Evolutionary conservation across 805 yeast species (phyloP).

Genomic region (Grigorovia humatica): DNA sequence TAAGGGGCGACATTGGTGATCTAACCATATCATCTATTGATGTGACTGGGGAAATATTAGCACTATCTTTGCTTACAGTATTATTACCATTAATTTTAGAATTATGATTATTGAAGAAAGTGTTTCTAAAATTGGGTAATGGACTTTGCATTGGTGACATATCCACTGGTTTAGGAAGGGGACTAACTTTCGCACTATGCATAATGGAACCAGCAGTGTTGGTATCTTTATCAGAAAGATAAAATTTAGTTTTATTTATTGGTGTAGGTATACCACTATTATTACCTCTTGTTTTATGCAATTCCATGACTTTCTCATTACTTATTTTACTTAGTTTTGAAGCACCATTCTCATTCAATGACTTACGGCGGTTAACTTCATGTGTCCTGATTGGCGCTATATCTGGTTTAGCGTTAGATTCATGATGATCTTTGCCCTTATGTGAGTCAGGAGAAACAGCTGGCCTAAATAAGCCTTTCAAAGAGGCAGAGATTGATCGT

Average conservation of each 20-base stretch:
- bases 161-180: not conserved
- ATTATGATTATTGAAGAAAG: constrained; percentile 3
- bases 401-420: not conserved
- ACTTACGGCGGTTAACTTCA: not conserved
- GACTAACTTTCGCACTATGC: not conserved
- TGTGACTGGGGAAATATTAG: not conserved
- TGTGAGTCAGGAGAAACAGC: not conserved
- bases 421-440: not conserved
- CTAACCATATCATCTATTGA: not conserved
- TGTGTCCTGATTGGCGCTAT: not conserved
- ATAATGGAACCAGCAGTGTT: not conserved
- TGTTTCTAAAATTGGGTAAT: constrained; percentile 1
- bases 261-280: constrained; percentile 1
- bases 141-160: constrained; percentile 12
- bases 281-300: constrained; percentile 9
- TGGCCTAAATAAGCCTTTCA: constrained; percentile 19
- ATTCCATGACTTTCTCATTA: constrained; percentile 16
- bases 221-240: not conserved
- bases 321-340: constrained; percentile 6
- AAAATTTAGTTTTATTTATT: not conserved
- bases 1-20: constrained; percentile 1
- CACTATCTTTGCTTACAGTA: not conserved
- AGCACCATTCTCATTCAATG: not conserved
- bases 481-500: constrained; percentile 20
- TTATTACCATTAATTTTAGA: not conserved